Conservation (phyloP, 164 flowering plant species). For the Chimonanthus salicifolius region DNA sequence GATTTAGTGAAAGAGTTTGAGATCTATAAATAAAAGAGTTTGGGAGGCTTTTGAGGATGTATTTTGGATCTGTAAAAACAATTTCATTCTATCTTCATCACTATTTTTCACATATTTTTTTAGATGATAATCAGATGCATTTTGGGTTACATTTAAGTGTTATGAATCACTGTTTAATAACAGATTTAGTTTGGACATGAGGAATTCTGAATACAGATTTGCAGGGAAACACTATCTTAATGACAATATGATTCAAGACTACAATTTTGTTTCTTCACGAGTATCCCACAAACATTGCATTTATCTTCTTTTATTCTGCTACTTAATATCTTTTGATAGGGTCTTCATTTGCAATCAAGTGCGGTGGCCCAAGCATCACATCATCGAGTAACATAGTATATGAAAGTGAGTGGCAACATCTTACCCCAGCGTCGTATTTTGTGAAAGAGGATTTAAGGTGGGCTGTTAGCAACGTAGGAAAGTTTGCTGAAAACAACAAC, state of each 20-base stretch:
- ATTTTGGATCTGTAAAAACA: no score
- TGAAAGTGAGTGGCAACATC: slow-evolving; percentile 48
- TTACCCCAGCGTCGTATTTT: slow-evolving; percentile 66
- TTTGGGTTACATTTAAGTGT: no score
- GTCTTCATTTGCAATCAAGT: slow-evolving; percentile 58
- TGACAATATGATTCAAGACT: neutral
- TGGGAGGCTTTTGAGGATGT: no score
- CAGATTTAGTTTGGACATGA: neutral
- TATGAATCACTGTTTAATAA: no score
- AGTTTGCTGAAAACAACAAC: slow-evolving; percentile 28
- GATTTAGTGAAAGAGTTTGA: no score
- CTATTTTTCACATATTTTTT: no score
- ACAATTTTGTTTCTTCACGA: neutral
- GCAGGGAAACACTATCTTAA: neutral
- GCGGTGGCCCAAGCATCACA: slow-evolving; percentile 61
- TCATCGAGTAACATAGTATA: slow-evolving; percentile 25
- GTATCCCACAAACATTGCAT: neutral
- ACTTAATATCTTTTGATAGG: slow-evolving; percentile 31
- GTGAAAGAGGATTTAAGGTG: slow-evolving; percentile 45
- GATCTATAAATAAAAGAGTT: no score
- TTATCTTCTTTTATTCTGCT: neutral
- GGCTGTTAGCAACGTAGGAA: slow-evolving; percentile 81
- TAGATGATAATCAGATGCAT: no score
- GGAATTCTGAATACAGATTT: neutral
- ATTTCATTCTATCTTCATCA: no score